Evolutionary conservation across 2,329 filamentous ascomycete genomes (phyloP), one percentile per base, ranked within the genome.

Genomic region (Lasiodiplodia hormozganensis): DNA sequence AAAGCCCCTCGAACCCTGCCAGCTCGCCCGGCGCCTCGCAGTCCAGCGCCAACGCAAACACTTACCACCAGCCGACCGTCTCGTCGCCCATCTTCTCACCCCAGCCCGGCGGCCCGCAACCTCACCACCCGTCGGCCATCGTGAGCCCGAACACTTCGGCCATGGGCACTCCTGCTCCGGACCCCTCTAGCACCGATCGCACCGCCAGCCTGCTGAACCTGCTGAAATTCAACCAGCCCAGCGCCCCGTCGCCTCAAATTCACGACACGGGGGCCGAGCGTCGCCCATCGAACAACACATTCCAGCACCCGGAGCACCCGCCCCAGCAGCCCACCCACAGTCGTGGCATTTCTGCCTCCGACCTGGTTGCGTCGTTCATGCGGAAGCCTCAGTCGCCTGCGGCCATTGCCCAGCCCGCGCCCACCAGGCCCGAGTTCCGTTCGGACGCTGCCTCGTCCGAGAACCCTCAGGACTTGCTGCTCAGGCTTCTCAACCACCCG

Each of bases 381-480:
- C 81, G 82, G 54, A 84, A 84, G 72, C 73, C 78, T 12, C 74
- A 78, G 70, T 72, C 76, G 54, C 60, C 72, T 68, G 70, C 76
- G 23, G 72, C 78, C 21, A 71, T 80, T 14, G 75, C 77, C 36
- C 72, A 72, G 70, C 75, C 70, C 69, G 77, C 74, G 36, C 72
- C 76, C 38, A 73, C 73, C 57, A 76, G 74, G 64, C 72, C 74
- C 23, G 70, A 72, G 60, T 51, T 70, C 67, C 60, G 60, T 21
- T 28, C 71, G 54, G 68, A 70, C 54, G 73, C 74, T n/a, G 70
- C 75, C 47, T 72, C 73, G 21, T 71, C 78, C 47, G 85, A 88
- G 57, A 90, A 93, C 78, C 92, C 94, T 4, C 92, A 96, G 79
- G 90, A 95, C 71, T 92, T 96, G 76, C 85, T 99, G 58, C 88